Evolutionary conservation across 2,329 filamentous ascomycete species (phyloP).

Genomic region (Penicillium sp.): DNA sequence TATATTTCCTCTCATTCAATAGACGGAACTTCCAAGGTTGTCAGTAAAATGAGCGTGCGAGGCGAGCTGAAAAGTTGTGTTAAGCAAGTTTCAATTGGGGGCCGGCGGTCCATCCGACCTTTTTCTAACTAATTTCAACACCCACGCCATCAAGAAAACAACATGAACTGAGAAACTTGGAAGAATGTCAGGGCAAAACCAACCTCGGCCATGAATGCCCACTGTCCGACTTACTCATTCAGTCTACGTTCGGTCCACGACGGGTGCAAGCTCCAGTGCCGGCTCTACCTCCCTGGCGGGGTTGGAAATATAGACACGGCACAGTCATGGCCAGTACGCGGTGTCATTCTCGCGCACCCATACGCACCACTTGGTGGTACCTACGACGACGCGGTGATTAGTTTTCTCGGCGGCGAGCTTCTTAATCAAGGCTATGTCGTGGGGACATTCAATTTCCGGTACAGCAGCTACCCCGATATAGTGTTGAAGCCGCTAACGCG

Average conservation of each 20-base stretch:
- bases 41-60: not conserved
- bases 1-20: not conserved
- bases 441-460: constrained; percentile 90
- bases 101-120: not conserved
- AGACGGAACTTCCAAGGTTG: not conserved
- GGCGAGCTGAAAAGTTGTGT: not conserved
- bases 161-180: not conserved
- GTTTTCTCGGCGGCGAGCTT: constrained; percentile 60
- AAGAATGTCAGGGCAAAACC: not conserved
- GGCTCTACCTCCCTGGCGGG: constrained; percentile 66
- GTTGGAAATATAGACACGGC: constrained; percentile 20
- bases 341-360: constrained; percentile 76
- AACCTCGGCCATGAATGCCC: constrained; percentile 27
- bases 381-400: constrained; percentile 76
- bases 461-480: constrained; percentile 11
- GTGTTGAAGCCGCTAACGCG: constrained; percentile 11
- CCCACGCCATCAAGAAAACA: constrained; percentile 2
- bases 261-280: constrained; percentile 68
- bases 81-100: not conserved
- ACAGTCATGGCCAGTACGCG: constrained; percentile 40
- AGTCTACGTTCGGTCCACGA: constrained; percentile 83
- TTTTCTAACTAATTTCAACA: not conserved
- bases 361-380: constrained; percentile 83
- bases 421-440: constrained; percentile 70
- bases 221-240: constrained; percentile 52